Evolutionary conservation across 805 yeast genomes (phyloP), one percentile per base, ranked within the genome.

Genomic region (Candida patagonica): DNA sequence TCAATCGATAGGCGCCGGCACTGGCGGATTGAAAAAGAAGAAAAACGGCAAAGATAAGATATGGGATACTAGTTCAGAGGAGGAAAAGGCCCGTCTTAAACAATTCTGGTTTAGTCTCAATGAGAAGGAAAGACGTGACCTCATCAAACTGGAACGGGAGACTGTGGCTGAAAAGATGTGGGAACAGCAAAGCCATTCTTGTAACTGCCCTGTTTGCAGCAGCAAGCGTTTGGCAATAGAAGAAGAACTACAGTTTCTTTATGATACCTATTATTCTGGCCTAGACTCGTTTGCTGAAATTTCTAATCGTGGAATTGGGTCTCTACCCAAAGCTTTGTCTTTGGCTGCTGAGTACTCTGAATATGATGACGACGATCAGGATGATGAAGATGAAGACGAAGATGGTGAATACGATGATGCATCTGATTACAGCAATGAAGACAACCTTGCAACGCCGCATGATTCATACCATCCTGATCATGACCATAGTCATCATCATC

Each of bases 201-300:
- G 95, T 56, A 70, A 74, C 42, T 88, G 96, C 56, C 64, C 77
- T 3, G 76, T 76, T 15, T 88, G 96, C 62, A 89, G 88, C 2
- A 71, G 83, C 34, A 78, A 81, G 49, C 76, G 79, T 51, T 60
- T 66, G 37, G 75, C 84, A 12, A 72, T 85, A 46, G 92, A 82
- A 53, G 77, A 74, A 49, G 94, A 84, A 55, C 68, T 87, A 52
- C 86, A 78, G 50, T 73, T 72, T 41, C 71, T 84, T 5, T 85
- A 82, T 54, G 80, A 80, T 45, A 74, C 76, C 13, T 76, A 79
- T 51, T 78, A 77, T 46, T 76, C 73, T 27, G 74, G 65, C 37
- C 66, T 70, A 29, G 37, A 34, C n/a, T 27, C 24, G 5, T 21
- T 15, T 23, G 26, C 37, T 34, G 37, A 34, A 15, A 29, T n/a